A percentile compares a stretch with the other conserved stretches of the same genome.
Conservation (phyloP, 2,329 filamentous ascomycete species). For the Cercospora citrullina region DNA sequence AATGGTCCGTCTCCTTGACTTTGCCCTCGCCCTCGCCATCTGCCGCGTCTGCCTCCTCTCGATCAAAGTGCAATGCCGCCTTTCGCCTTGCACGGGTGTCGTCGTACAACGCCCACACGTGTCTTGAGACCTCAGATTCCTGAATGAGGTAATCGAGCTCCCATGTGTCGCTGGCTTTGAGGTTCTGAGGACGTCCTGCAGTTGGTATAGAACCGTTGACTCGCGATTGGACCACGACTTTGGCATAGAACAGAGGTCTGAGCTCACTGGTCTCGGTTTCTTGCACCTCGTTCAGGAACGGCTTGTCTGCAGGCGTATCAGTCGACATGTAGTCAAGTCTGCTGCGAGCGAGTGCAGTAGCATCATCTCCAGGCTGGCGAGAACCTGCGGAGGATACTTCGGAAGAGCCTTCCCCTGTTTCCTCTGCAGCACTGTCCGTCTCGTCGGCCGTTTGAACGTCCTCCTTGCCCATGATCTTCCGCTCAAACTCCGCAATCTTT, state of each 20-base stretch:
- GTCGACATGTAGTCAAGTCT: constrained; percentile 6
- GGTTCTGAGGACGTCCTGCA: constrained; percentile 55
- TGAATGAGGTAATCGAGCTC: constrained; percentile 73
- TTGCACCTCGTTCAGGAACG: constrained; percentile 20
- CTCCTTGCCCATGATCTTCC: constrained; percentile 40
- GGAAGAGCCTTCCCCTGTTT: constrained; percentile 1
- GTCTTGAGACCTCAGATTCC: constrained; percentile 52
- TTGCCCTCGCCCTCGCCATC: constrained; percentile 30
- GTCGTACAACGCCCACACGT: constrained; percentile 54
- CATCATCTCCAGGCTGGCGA: neutral
- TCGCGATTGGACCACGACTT: constrained; percentile 69
- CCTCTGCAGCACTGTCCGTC: neutral
- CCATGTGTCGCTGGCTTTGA: constrained; percentile 60
- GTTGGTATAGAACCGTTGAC: constrained; percentile 64
- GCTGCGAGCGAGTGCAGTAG: constrained; percentile 11
- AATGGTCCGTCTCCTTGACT: constrained; percentile 47
- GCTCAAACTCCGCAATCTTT: constrained; percentile 69
- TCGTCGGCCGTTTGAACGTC: constrained; percentile 21
- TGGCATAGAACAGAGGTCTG: constrained; percentile 63
- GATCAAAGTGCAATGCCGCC: constrained; percentile 45
- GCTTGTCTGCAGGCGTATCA: constrained; percentile 12
- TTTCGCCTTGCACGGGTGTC: constrained; percentile 59
- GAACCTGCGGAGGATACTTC: neutral
- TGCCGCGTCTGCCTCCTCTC: constrained; percentile 43
- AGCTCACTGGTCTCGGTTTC: constrained; percentile 17